Evolutionary conservation across 768 basidiomycete species (phyloP).

Genomic region (Psilocybe cubensis): DNA sequence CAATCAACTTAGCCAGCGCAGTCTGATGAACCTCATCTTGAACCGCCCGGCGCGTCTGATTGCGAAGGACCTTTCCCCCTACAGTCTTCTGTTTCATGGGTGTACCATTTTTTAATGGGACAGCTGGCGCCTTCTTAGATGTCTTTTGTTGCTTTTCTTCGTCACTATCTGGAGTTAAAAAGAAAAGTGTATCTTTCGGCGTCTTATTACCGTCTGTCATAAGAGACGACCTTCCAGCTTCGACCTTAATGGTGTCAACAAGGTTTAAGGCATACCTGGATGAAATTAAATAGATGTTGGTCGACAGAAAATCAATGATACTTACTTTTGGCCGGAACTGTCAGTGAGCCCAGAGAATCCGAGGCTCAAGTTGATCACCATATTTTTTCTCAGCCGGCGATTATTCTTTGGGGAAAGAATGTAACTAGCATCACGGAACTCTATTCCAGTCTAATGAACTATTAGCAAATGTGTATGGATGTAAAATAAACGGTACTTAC

Average conservation of each 20-base stretch:
- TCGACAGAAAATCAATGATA: neutral
- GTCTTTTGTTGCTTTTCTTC: constrained; percentile 61
- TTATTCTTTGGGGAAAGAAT: constrained; percentile 81
- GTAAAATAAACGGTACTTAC: constrained; percentile 46
- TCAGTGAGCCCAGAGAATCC: constrained; percentile 87
- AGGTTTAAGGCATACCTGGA: constrained; percentile 85
- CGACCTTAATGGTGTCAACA: constrained; percentile 86
- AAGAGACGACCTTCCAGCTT: constrained; percentile 61
- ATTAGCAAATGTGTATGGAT: constrained; percentile 2
- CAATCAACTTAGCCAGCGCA: constrained; percentile 75
- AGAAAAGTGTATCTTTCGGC: constrained; percentile 88
- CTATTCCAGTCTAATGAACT: constrained; percentile 80
- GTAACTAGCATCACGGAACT: constrained; percentile 90
- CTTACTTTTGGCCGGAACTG: constrained; percentile 76
- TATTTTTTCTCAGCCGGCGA: constrained; percentile 70
- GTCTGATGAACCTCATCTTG: constrained; percentile 85
- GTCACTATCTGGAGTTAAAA: constrained; percentile 67
- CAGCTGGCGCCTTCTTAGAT: constrained; percentile 53
- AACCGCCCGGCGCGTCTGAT: constrained; percentile 87
- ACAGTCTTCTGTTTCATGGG: constrained; percentile 75
- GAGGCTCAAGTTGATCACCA: constrained; percentile 84
- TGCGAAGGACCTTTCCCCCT: constrained; percentile 85
- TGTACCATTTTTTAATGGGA: constrained; percentile 64
- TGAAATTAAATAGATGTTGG: neutral
- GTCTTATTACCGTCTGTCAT: constrained; percentile 87